Percentiles rank a stretch among this genome's conserved stretches.
These are phyloP conservation scores for Xylaria intraflava DNA, from an alignment of 495 filamentous ascomycete genomes.

Conservation along the genomic window DNA sequence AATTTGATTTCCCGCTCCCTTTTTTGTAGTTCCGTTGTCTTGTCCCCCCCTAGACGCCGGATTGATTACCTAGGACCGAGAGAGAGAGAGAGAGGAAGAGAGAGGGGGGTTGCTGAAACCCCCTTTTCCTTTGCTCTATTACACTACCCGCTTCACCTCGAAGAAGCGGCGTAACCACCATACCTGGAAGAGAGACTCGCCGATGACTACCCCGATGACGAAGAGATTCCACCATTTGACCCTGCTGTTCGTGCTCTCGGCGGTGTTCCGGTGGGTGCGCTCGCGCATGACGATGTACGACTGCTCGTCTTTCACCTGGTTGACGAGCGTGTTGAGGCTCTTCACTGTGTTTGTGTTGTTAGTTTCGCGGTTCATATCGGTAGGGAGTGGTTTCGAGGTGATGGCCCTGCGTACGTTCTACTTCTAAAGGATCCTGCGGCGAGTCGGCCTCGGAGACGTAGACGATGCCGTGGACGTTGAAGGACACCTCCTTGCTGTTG, in stretches of 20 bases:
- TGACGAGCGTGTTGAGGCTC: slow-evolving; percentile 73
- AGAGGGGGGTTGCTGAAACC: too few species aligned
- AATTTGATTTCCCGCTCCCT: neutral
- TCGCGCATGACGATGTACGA: slow-evolving; percentile 94
- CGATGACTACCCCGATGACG: slow-evolving; percentile 81
- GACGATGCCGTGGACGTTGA: slow-evolving; percentile 98
- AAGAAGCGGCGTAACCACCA: slow-evolving; percentile 99
- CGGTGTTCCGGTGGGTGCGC: slow-evolving; percentile 93
- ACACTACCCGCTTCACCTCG: slow-evolving; percentile 59
- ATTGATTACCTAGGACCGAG: slow-evolving; percentile 20
- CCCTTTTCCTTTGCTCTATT: slow-evolving; percentile 10
- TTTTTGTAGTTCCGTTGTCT: slow-evolving; percentile 11
- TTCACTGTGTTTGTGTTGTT: slow-evolving; percentile 53
- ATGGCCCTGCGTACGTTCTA: slow-evolving; percentile 55
- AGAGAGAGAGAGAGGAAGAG: neutral
- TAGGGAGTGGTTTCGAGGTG: neutral
- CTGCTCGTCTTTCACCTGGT: slow-evolving; percentile 95
- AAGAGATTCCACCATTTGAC: slow-evolving; percentile 99
- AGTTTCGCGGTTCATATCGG: neutral
- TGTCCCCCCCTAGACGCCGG: slow-evolving; percentile 21
- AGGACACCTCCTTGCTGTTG: slow-evolving; percentile 91
- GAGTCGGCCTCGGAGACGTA: slow-evolving; percentile 88
- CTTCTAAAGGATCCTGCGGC: slow-evolving; percentile 80
- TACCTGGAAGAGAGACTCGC: slow-evolving; percentile 94
- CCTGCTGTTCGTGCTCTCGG: slow-evolving; percentile 92